Evolutionary conservation across 305 asterid species (phyloP), one percentile per base, ranked within the genome.

Genomic region (Rubia balearica): DNA sequence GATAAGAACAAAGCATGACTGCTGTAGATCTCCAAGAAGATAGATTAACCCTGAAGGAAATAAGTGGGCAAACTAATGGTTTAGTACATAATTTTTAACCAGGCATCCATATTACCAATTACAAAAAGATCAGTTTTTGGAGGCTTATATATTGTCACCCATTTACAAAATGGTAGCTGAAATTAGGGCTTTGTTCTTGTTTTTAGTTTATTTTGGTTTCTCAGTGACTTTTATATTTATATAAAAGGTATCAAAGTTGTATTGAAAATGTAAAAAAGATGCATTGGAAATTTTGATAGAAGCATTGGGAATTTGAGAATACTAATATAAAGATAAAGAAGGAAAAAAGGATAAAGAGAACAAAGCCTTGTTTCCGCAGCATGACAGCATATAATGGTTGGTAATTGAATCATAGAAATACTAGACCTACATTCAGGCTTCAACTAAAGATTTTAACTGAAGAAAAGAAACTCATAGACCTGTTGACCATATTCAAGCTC

Each of bases 401-500:
- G 12, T 14, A 61, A 17, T 27, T 61, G 1, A n/a, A 24, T 61
- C 42, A 61, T 30, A 5, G 33, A 10, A 13, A 13, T 12, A 30
- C 33, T 8, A 27, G 9, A 36, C 65, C 42, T 61, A 38, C 19
- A 61, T 12, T 61, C 42, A 27, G 65, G 42, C 56, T 13, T 27
- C 51, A 53, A 53, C 59, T 53, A 53, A 53, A 53, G 59, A 53
- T 1, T 21, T 27, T 59, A 21, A 33, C 9, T 63, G 4, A 41
- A n/a, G 33, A 43, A 41, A 65, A 41, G 36, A 61, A 42, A 67
- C 45, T 72, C 61, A 77, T 65, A 72, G 68, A 94, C 99, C 99
- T 91, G 96, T 78, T 83, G 96, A 70, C 96, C 94, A 76, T 89
- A 94, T 85, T 89, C 97, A 81, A 94, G 95, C 80, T 94, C 99